Conservation (phyloP, 78 protist species). For the Pigoraptor vietnamica region DNA sequence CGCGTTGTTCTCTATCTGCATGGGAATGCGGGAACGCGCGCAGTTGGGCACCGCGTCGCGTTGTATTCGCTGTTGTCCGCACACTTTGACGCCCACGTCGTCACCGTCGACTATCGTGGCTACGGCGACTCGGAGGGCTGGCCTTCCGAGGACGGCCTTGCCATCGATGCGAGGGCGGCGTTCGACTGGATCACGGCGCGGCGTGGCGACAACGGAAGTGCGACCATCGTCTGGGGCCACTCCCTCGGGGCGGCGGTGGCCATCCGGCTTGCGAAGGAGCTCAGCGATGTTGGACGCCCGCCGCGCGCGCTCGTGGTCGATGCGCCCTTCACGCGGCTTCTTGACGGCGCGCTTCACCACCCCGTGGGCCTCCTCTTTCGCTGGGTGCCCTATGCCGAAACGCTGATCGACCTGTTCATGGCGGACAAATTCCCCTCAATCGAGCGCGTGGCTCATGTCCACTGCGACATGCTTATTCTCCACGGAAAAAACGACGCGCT, state of each 20-base stretch:
- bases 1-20: background rate
- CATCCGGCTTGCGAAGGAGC: background rate
- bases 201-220: background rate
- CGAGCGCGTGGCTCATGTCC: background rate
- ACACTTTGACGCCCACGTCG: background rate
- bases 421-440: background rate
- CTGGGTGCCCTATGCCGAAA: background rate
- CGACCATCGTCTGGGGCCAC: background rate
- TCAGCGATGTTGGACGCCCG: background rate
- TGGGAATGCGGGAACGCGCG: background rate
- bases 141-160: background rate
- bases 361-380: background rate
- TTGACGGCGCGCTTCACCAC: background rate
- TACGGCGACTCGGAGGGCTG: background rate
- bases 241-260: slow-evolving; percentile 4
- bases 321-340: background rate
- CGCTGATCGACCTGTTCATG: background rate
- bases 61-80: background rate
- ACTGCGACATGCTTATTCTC: background rate
- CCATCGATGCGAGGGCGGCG: background rate
- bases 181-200: background rate
- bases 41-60: background rate
- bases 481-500: background rate
- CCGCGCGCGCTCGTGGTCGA: background rate
- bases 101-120: slow-evolving; percentile 7